Conservation (phyloP, 306 rosid genomes). For the Benincasa hispida region DNA sequence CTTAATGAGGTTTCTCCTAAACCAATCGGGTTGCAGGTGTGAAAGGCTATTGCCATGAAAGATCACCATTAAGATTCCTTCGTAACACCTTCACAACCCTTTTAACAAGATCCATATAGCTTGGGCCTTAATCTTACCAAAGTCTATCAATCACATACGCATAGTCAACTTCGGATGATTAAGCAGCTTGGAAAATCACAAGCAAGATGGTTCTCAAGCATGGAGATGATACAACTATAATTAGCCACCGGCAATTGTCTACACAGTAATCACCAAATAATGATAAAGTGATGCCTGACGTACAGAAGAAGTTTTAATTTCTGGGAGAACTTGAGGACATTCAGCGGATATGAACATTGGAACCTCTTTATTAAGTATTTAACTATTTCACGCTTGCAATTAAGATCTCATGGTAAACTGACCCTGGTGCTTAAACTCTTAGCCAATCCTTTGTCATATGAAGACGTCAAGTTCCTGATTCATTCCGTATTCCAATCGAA, state of each 20-base stretch:
- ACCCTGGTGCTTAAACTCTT: no score
- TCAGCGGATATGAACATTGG: no score
- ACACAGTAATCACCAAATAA: conserved; percentile 2
- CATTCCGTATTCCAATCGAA: no score
- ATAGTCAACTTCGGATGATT: conserved; percentile 25
- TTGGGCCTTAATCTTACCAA: conserved; percentile 58
- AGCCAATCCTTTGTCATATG: no score
- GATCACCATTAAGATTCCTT: conserved; percentile 73
- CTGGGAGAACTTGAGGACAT: no score
- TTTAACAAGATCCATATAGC: conserved; percentile 35
- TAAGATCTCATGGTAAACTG: no score
- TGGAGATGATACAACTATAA: conserved; percentile 75
- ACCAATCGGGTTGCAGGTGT: conserved; percentile 87
- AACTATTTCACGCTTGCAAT: no score
- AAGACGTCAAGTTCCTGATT: no score
- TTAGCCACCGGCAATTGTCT: conserved; percentile 84
- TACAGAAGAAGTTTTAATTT: no score
- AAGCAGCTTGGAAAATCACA: conserved; percentile 84
- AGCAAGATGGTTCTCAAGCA: conserved; percentile 81
- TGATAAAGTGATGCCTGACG: conserved; percentile 11
- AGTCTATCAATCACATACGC: conserved; percentile 31
- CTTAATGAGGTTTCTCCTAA: conserved; percentile 73
- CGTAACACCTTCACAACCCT: conserved; percentile 82
- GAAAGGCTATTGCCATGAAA: conserved; percentile 73
- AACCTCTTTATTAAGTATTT: no score